Conservation (phyloP, 164 flowering plant species). For the Umbellularia californica region DNA sequence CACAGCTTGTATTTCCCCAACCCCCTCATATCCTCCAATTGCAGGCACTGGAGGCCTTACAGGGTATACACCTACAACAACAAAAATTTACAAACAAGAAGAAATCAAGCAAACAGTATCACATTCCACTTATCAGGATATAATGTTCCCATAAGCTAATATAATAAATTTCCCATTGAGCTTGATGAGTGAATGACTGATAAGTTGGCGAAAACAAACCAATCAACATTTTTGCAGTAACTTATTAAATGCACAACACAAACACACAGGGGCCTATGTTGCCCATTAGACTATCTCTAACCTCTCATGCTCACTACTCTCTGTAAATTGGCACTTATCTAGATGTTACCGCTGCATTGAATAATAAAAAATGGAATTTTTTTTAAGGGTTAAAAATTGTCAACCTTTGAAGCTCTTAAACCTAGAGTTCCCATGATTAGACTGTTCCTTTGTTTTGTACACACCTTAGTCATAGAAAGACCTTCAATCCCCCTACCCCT, state of each 20-base stretch:
- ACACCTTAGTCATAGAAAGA: too few species aligned
- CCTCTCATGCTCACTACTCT: too few species aligned
- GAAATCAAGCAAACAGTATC: neutral
- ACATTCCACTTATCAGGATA: neutral
- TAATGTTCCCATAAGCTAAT: too few species aligned
- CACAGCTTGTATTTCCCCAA: conserved; percentile 70
- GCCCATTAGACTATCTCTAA: too few species aligned
- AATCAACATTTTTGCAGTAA: neutral
- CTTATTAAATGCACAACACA: neutral
- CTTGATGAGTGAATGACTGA: neutral
- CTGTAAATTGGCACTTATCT: too few species aligned
- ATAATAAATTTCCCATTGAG: neutral
- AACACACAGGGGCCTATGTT: neutral
- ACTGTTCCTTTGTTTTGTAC: too few species aligned
- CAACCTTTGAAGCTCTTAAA: too few species aligned
- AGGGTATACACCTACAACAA: conserved; percentile 79
- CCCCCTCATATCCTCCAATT: conserved; percentile 95
- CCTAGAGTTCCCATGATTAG: too few species aligned
- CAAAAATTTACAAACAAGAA: neutral
- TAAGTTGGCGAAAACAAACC: neutral
- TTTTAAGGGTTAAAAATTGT: too few species aligned
- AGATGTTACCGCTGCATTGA: too few species aligned
- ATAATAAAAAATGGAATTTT: too few species aligned
- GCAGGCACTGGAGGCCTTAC: conserved; percentile 89
- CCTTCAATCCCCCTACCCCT: too few species aligned